Evolutionary conservation across 495 filamentous ascomycete species (phyloP).

Genomic region (Aspergillus haitiensis): DNA sequence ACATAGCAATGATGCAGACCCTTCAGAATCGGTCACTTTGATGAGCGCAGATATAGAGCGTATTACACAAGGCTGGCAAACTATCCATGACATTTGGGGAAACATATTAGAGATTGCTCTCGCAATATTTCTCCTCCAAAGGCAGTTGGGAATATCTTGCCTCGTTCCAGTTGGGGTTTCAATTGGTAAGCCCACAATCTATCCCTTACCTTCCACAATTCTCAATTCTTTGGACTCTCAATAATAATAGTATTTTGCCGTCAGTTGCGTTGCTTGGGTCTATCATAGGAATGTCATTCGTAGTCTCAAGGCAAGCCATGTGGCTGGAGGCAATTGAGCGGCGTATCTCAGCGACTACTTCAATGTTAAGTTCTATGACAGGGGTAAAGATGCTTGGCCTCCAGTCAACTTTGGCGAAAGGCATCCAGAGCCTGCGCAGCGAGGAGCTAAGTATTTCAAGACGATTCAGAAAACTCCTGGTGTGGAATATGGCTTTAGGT

Average conservation of each 20-base stretch:
- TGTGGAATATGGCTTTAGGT: constrained; percentile 56
- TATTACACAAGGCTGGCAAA: constrained; percentile 47
- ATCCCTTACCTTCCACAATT: neutral
- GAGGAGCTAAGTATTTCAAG: constrained; percentile 59
- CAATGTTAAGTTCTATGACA: constrained; percentile 55
- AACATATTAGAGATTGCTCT: constrained; percentile 57
- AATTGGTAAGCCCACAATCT: constrained; percentile 33
- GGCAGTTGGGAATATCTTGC: constrained; percentile 54
- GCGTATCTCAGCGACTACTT: constrained; percentile 51
- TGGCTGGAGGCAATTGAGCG: constrained; percentile 57
- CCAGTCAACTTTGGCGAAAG: constrained; percentile 34
- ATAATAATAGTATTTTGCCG: neutral
- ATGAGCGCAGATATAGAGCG: constrained; percentile 65
- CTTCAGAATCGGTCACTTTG: constrained; percentile 56
- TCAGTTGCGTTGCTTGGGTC: constrained; percentile 38
- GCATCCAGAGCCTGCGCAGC: constrained; percentile 52
- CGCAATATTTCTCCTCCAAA: constrained; percentile 58
- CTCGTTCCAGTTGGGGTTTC: constrained; percentile 55
- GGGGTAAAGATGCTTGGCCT: constrained; percentile 65
- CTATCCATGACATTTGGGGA: constrained; percentile 61
- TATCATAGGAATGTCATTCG: constrained; percentile 38
- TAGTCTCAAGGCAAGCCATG: constrained; percentile 25
- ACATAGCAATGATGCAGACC: constrained; percentile 44
- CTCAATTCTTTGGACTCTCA: constrained; percentile 24
- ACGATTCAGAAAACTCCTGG: constrained; percentile 54